phyloP scores from a whole-genome alignment of 2,329 filamentous ascomycete genomes.

The Kalaharituber pfeilii region DNA sequence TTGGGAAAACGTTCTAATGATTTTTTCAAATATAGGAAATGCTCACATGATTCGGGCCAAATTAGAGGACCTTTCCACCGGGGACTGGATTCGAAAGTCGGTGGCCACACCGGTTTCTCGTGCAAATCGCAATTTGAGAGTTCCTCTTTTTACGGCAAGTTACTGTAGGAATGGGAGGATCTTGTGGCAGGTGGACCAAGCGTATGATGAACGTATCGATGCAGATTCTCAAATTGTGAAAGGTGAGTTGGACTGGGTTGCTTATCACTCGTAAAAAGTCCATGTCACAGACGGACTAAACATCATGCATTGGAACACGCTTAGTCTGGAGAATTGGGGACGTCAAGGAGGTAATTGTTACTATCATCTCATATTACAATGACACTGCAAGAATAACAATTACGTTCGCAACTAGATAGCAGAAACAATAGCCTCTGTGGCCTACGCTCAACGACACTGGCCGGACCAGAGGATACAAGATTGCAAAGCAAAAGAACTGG shows the following conservation, averaged over 20 bases:
- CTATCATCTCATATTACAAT: not conserved
- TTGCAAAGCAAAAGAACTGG: conserved; percentile 1
- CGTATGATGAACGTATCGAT: conserved; percentile 8
- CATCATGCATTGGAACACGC: not conserved
- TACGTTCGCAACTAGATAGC: conserved; percentile 1
- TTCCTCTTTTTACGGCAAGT: conserved; percentile 4
- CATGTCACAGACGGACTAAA: too few relatives aligned
- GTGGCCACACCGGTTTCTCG: not conserved
- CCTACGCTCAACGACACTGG: conserved; percentile 4
- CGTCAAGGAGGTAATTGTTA: not conserved
- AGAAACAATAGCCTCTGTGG: conserved; percentile 1
- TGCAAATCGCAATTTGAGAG: not conserved
- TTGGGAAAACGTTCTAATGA: too few relatives aligned
- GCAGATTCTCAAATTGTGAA: conserved; percentile 11
- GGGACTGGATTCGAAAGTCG: conserved; percentile 10
- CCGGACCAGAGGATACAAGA: not conserved
- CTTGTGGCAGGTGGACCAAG: conserved; percentile 16
- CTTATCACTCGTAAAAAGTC: too few relatives aligned
- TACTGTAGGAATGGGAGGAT: conserved; percentile 14
- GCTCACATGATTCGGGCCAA: conserved; percentile 6
- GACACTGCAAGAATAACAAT: not conserved
- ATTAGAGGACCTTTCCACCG: conserved; percentile 10
- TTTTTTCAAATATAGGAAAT: conserved; percentile 7
- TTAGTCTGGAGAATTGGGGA: conserved; percentile 12
- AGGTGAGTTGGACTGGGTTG: conserved; percentile 1